Conservation (phyloP, 768 basidiomycete genomes). For the Rhodotorula taiwanensis region DNA sequence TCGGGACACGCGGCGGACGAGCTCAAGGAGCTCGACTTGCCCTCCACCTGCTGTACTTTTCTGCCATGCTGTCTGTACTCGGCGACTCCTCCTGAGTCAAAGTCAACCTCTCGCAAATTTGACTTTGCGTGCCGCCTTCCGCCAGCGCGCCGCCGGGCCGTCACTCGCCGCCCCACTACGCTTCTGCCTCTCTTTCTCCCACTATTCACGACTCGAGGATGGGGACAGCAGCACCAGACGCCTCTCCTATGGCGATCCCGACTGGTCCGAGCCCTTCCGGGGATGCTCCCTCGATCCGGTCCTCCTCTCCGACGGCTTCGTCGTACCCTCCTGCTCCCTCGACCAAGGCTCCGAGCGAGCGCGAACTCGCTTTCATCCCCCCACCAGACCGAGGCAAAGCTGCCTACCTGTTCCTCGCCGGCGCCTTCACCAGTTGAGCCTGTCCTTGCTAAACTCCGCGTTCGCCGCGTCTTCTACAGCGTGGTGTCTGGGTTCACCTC, state of each 20-base stretch:
- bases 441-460: neutral
- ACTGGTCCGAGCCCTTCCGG: neutral
- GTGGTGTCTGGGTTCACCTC: too few relatives aligned
- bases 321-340: neutral
- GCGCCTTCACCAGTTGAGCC: conserved; percentile 15
- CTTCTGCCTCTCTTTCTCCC: too few relatives aligned
- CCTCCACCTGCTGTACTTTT: neutral
- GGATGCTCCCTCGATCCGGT: neutral
- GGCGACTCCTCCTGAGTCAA: too few relatives aligned
- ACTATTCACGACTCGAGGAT: too few relatives aligned
- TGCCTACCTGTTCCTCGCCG: conserved; percentile 18
- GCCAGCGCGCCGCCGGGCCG: too few relatives aligned
- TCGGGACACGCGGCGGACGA: too few relatives aligned
- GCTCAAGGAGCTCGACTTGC: too few relatives aligned
- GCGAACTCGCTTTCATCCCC: neutral
- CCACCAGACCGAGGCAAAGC: neutral
- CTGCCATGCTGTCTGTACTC: neutral
- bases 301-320: neutral
- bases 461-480: neutral
- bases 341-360: neutral
- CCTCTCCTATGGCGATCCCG: too few relatives aligned
- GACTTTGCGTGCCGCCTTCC: too few relatives aligned
- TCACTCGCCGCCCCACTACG: too few relatives aligned
- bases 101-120: too few relatives aligned
- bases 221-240: too few relatives aligned